These are phyloP conservation scores for Celoporthe dispersa DNA, from an alignment of 2,329 filamentous ascomycete genomes.

Conservation along the genomic window DNA sequence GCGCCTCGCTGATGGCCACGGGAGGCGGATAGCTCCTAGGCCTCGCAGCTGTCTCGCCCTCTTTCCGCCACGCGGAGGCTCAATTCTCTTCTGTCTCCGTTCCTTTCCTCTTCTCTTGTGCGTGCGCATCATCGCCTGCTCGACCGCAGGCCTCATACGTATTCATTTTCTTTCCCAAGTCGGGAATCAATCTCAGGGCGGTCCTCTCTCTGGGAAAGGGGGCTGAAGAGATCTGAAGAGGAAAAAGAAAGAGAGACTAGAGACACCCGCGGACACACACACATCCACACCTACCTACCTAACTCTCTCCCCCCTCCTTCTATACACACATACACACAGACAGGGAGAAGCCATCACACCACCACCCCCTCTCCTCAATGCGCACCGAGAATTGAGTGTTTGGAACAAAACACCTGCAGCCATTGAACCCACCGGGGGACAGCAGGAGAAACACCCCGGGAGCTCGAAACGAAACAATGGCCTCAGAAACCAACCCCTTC, in stretches of 20 bases:
- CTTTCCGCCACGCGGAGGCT: constrained; percentile 21
- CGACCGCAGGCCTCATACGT: constrained; percentile 10
- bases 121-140: constrained; percentile 17
- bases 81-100: constrained; percentile 14
- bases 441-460: constrained; percentile 33
- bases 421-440: constrained; percentile 10
- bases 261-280: neutral
- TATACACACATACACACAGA: neutral
- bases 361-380: neutral
- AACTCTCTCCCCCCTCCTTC: too few relatives aligned
- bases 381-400: neutral
- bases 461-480: constrained; percentile 48
- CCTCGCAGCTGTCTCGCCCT: constrained; percentile 27
- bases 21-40: constrained; percentile 30
- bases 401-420: constrained; percentile 2
- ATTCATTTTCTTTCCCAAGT: constrained; percentile 15
- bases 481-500: constrained; percentile 54
- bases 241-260: neutral
- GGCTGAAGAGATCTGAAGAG: constrained; percentile 21
- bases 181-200: constrained; percentile 18
- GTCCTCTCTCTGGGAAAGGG: constrained; percentile 25
- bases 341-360: neutral
- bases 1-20: constrained; percentile 27
- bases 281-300: neutral
- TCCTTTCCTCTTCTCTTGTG: neutral